These are phyloP conservation scores for Ascochyta fabae DNA, from an alignment of 2,329 filamentous ascomycete species.

Conservation along the genomic window DNA sequence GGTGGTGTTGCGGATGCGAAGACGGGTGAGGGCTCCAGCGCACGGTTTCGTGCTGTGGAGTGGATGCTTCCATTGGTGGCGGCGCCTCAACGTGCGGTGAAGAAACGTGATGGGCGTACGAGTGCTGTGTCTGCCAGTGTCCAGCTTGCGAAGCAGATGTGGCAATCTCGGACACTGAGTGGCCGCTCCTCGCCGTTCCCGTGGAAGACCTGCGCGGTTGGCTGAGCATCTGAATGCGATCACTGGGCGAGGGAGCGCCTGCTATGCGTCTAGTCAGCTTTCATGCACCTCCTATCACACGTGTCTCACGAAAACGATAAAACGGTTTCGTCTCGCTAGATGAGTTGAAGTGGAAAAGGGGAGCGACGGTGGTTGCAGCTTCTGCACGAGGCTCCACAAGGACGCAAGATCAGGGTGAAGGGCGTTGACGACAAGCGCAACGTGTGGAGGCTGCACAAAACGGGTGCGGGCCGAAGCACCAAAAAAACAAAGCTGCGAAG, in stretches of 20 bases:
- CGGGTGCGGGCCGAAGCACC: constrained; percentile 30
- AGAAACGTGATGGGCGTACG: constrained; percentile 41
- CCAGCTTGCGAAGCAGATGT: constrained; percentile 46
- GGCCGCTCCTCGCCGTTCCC: constrained; percentile 46
- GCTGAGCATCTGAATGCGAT: constrained; percentile 49
- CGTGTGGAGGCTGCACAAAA: constrained; percentile 28
- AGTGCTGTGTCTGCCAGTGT: constrained; percentile 47
- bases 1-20: constrained; percentile 41
- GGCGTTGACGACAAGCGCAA: constrained; percentile 18
- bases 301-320: constrained; percentile 8
- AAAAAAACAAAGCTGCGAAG: constrained; percentile 39
- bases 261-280: constrained; percentile 26
- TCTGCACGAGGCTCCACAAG: constrained; percentile 35
- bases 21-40: constrained; percentile 46
- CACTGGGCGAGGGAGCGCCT: constrained; percentile 48
- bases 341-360: not conserved
- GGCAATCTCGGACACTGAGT: constrained; percentile 46
- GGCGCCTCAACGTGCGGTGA: constrained; percentile 46
- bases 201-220: constrained; percentile 47
- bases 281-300: constrained; percentile 29
- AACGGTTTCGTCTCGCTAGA: constrained; percentile 17
- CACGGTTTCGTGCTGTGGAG: constrained; percentile 36
- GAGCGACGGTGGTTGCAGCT: constrained; percentile 26
- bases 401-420: constrained; percentile 20
- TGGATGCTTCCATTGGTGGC: constrained; percentile 37